Conservation (phyloP, 2,329 filamentous ascomycete species). For the Penicillium sp. region DNA sequence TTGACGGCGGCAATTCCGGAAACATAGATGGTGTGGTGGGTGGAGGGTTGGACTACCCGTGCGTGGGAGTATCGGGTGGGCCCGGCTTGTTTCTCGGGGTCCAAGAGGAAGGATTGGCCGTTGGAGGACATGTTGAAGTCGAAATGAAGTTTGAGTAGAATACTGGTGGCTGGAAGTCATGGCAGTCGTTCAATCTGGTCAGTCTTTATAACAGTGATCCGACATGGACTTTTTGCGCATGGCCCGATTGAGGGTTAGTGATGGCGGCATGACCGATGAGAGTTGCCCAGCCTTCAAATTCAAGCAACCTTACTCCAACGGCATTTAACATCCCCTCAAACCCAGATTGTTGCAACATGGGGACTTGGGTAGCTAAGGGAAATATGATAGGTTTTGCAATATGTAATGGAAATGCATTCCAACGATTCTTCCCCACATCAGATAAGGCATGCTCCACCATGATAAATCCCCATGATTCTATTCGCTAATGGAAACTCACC, state of each 20-base stretch:
- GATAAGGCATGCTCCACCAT: neutral
- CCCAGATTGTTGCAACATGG: too few relatives aligned
- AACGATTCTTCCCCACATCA: neutral
- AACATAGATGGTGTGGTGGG: slow-evolving; percentile 42
- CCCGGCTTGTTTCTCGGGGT: slow-evolving; percentile 29
- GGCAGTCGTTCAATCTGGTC: neutral
- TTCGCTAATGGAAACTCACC: neutral
- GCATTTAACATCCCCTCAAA: too few relatives aligned
- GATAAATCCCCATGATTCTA: neutral
- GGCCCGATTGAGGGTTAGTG: neutral
- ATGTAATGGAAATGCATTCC: neutral
- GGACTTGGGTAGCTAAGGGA: too few relatives aligned
- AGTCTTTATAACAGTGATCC: neutral
- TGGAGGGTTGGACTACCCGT: slow-evolving; percentile 31
- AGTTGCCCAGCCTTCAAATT: neutral
- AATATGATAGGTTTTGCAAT: neutral
- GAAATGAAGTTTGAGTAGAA: neutral
- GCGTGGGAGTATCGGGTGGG: slow-evolving; percentile 38
- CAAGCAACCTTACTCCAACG: neutral
- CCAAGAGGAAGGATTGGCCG: slow-evolving; percentile 36
- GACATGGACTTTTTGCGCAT: neutral
- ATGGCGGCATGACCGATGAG: neutral
- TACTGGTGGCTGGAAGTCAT: neutral
- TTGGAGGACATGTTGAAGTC: slow-evolving; percentile 31
- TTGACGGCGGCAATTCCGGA: slow-evolving; percentile 40